Evolutionary conservation across 345 rosid species (phyloP).

Genomic region (sweet orange (Citrus sinensis)): DVS_A1.0 CM039164.1:26664501-26665000

Average conservation of each 20-base stretch:
- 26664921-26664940: constrained; percentile 31
- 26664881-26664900: constrained; percentile 40
- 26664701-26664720: constrained; percentile 26
- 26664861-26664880: constrained; percentile 22
- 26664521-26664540: constrained; percentile 33
- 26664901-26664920: constrained; percentile 34
- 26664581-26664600: constrained; percentile 12
- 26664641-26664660: constrained; percentile 31
- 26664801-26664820: constrained; percentile 22
- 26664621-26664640: constrained; percentile 37
- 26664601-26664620: constrained; percentile 30
- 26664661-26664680: constrained; percentile 48
- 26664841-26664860: constrained; percentile 19
- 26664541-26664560: constrained; percentile 34
- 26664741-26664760: constrained; percentile 27
- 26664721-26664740: constrained; percentile 30
- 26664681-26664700: constrained; percentile 14
- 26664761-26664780: constrained; percentile 37
- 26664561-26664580: constrained; percentile 18
- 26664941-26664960: constrained; percentile 23
- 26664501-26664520: constrained; percentile 16
- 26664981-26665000: constrained; percentile 28
- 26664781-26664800: constrained; percentile 56
- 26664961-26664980: constrained; percentile 32
- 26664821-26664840: constrained; percentile 34